These are phyloP conservation scores for Penicilliopsis zonata DNA, from an alignment of 495 filamentous ascomycete genomes.

Conservation along the genomic window DNA sequence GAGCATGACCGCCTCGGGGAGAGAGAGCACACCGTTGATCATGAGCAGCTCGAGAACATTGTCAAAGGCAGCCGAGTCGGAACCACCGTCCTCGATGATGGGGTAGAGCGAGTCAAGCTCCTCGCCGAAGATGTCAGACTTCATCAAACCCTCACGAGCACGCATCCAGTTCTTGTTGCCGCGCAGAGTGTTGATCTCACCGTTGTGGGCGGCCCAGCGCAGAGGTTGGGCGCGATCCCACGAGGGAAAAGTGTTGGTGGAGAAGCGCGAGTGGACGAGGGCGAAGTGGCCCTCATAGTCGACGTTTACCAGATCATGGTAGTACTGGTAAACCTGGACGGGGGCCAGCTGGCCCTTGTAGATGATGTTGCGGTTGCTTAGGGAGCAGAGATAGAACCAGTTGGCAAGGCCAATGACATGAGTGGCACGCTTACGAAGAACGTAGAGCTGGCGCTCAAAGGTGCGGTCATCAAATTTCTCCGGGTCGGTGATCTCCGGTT, in stretches of 20 bases:
- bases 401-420: constrained; percentile 92
- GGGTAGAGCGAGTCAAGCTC: constrained; percentile 88
- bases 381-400: constrained; percentile 98
- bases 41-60: constrained; percentile 92
- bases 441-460: constrained; percentile 90
- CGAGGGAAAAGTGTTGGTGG: constrained; percentile 97
- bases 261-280: constrained; percentile 95
- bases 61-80: constrained; percentile 96
- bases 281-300: constrained; percentile 98
- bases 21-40: constrained; percentile 93
- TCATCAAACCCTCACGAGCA: constrained; percentile 90
- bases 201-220: constrained; percentile 97
- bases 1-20: constrained; percentile 97
- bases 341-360: constrained; percentile 98
- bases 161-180: constrained; percentile 99
- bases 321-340: constrained; percentile 98
- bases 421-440: constrained; percentile 88
- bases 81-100: constrained; percentile 94
- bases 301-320: constrained; percentile 92
- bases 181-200: constrained; percentile 96
- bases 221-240: constrained; percentile 98
- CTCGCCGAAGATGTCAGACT: constrained; percentile 84
- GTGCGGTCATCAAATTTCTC: constrained; percentile 70
- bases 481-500: constrained; percentile 67
- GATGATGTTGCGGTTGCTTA: constrained; percentile 98